Evolutionary conservation across 306 rosid species (phyloP).

Genomic region (Arachis hypogaea): DNA sequence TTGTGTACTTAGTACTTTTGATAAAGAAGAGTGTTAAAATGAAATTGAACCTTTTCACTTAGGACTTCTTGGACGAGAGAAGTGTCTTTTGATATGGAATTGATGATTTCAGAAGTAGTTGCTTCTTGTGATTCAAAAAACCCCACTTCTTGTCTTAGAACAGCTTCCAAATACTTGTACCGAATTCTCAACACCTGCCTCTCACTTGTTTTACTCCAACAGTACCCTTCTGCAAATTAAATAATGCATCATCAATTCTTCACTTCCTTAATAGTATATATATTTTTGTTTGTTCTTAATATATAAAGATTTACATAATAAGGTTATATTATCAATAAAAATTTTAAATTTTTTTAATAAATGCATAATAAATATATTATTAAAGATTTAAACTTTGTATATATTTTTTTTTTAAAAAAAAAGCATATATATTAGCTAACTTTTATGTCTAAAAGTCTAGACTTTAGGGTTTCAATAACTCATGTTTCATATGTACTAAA

Average conservation of each 20-base stretch:
- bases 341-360: too few species aligned
- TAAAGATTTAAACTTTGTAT: too few species aligned
- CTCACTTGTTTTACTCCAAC: conserved; percentile 99
- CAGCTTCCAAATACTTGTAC: conserved; percentile 87
- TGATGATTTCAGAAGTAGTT: conserved; percentile 79
- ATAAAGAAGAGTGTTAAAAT: not conserved
- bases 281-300: too few species aligned
- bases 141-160: conserved; percentile 89
- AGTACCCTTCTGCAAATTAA: conserved; percentile 75
- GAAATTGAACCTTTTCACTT: conserved; percentile 74
- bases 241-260: too few species aligned
- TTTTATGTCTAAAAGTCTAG: not conserved
- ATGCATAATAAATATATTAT: too few species aligned
- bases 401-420: too few species aligned
- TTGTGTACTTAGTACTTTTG: too few species aligned
- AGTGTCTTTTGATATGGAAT: conserved; percentile 85
- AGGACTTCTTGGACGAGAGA: conserved; percentile 88
- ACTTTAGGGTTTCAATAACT: conserved; percentile 47
- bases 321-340: too few species aligned
- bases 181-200: conserved; percentile 84
- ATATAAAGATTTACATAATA: too few species aligned
- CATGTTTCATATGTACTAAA: not conserved
- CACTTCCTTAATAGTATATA: too few species aligned
- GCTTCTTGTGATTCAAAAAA: conserved; percentile 90
- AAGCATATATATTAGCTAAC: too few species aligned